phyloP scores from a whole-genome alignment of 306 rosid species.

The Glycine soja region DNA sequence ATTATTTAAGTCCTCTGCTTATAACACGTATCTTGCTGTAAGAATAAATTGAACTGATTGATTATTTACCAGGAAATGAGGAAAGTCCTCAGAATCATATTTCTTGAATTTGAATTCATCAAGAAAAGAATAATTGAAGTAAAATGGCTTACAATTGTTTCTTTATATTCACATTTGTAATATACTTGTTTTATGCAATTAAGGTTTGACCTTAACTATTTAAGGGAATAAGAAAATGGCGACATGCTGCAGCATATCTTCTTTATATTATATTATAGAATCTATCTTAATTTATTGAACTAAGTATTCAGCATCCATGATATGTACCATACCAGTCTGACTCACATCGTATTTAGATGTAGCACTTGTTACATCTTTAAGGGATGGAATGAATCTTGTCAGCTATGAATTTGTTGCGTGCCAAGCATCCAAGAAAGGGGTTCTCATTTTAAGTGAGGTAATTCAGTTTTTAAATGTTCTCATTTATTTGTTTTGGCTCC shows the following conservation, averaged over 20 bases:
- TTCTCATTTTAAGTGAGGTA: conserved; percentile 97
- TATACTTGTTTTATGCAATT: background rate
- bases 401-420: conserved; percentile 98
- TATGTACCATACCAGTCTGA: conserved; percentile 37
- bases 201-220: background rate
- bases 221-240: conserved; percentile 18
- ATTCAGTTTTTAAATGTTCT: conserved; percentile 17
- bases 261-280: background rate
- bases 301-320: conserved; percentile 26
- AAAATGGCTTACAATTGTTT: too few relatives aligned
- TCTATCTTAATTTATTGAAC: conserved; percentile 23
- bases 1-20: conserved; percentile 7
- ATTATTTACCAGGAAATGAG: background rate
- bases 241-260: conserved; percentile 10
- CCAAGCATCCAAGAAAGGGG: conserved; percentile 95
- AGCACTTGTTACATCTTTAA: conserved; percentile 92
- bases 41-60: conserved; percentile 20
- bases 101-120: background rate
- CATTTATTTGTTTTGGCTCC: background rate
- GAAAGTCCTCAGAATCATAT: too few relatives aligned
- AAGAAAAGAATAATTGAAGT: background rate
- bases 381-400: conserved; percentile 99
- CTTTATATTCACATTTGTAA: too few relatives aligned
- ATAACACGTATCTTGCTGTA: background rate
- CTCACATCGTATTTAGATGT: conserved; percentile 66